Conservation (phyloP, 257 asterid genomes). For the Solanum chmielewskii region DNA sequence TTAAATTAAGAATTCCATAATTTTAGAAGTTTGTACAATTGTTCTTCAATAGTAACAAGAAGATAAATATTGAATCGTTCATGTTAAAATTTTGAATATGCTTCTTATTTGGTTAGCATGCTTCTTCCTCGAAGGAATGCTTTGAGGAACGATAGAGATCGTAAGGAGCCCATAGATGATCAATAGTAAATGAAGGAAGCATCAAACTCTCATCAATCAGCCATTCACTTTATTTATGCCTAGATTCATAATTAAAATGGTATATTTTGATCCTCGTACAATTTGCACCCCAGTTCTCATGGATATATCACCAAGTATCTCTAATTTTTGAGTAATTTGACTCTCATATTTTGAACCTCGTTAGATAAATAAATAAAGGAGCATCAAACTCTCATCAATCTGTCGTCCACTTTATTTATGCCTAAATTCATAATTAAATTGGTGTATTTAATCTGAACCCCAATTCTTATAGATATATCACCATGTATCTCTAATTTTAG, state of each 20-base stretch:
- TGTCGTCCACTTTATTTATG: no score
- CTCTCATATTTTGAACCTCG: no score
- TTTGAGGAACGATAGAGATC: constrained; percentile 25
- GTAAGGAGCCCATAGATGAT: constrained; percentile 28
- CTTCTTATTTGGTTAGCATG: neutral
- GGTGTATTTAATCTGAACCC: no score
- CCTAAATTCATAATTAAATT: no score
- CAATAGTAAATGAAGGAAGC: constrained; percentile 10
- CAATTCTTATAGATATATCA: no score
- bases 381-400: no score
- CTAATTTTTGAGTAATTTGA: neutral
- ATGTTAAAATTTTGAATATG: neutral
- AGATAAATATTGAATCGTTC: neutral
- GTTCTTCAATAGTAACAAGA: neutral
- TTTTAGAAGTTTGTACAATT: neutral
- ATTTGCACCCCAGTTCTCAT: neutral
- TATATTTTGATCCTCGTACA: neutral
- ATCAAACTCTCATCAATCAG: neutral
- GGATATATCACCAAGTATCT: neutral
- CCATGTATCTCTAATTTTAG: no score
- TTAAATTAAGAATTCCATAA: neutral
- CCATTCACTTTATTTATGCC: neutral
- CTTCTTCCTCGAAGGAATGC: constrained; percentile 22
- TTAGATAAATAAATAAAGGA: no score
- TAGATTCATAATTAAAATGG: neutral